Base-by-base conservation (phyloP, 768 basidiomycete genomes). In the Crepidotus variabilis region DNA sequence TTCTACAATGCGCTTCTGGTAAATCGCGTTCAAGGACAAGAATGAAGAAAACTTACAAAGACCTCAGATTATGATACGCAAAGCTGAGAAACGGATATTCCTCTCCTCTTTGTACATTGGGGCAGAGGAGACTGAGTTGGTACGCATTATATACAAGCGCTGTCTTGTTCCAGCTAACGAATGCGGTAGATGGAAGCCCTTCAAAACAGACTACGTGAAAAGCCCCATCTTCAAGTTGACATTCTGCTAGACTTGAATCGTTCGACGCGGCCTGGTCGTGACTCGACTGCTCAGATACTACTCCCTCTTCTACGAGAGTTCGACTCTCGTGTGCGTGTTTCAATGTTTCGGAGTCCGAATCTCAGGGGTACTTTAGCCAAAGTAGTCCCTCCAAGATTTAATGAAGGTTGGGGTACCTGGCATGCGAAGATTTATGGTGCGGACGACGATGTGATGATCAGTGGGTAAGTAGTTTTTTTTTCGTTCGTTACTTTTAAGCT, bases 351-450 rank as follows among this genome's bases (percentile, higher is more conserved):
- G 48, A 94, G 92, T 64, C 96, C 97, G 0, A 90, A 85, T 51
- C 78, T 98, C 24, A 79, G 84, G 16, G 89, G 91, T 0, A 56
- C 91, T 23, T 77, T 91, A 69, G 83, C 90, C 28, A 81, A 78
- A 54, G 58, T 96, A 24, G 86, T 98, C 6, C 97, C 97, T 6
- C 87, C 90, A 21, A 79, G 97, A 53, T 97, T 93, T 72, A 96
- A 99, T 63, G 97, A 99, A 73, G 97, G 95, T 1, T 98, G 94
- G 91, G 96, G 95, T 0, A 93, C 95, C 1, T 98, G 95, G 95
- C 97, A 98, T 68, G 88, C 92, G 2, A 99, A 99, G 71, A 81
- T 94, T 55, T 99, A 99, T 65, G 94, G 93, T 18, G 87, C 82
- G 0, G 97, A 99, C 67, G 87, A 98, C 66, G 86, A 95, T 52